Conservation (phyloP, 108 stramenopile species). For the Skeletonema marinoi region DNA sequence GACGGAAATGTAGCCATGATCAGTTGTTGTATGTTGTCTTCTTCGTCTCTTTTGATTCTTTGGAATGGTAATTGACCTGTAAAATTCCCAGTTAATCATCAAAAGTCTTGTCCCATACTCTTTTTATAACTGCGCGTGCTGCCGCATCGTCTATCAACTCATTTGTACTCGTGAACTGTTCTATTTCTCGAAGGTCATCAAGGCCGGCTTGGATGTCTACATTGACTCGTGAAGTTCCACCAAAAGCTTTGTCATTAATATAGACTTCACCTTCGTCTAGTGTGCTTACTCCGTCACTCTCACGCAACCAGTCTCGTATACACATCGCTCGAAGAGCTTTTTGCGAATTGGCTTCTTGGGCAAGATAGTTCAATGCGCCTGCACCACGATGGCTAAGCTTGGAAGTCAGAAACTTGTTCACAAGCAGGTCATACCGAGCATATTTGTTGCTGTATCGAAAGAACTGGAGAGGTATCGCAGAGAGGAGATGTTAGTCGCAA, state of each 20-base stretch:
- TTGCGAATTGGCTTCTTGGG: slow-evolving; percentile 69
- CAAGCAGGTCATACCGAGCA: slow-evolving; percentile 84
- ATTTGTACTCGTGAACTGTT: slow-evolving; percentile 28
- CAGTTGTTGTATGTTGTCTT: neutral
- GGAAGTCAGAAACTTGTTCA: slow-evolving; percentile 82
- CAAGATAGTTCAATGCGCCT: slow-evolving; percentile 72
- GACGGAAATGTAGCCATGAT: neutral
- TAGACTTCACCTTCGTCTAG: slow-evolving; percentile 26
- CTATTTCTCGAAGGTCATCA: slow-evolving; percentile 59
- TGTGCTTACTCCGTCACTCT: slow-evolving; percentile 18
- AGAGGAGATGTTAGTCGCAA: neutral
- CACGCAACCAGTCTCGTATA: slow-evolving; percentile 30
- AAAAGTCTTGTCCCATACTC: slow-evolving; percentile 21
- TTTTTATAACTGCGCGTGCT: slow-evolving; percentile 10
- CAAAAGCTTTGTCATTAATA: slow-evolving; percentile 23
- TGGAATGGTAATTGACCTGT: slow-evolving; percentile 14
- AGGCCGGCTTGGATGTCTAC: slow-evolving; percentile 62
- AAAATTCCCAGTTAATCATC: slow-evolving; percentile 1
- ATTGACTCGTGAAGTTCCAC: slow-evolving; percentile 30
- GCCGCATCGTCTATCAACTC: slow-evolving; percentile 15
- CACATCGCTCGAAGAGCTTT: slow-evolving; percentile 57
- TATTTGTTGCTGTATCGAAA: slow-evolving; percentile 84
- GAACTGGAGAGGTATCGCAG: slow-evolving; percentile 19
- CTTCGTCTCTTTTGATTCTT: neutral
- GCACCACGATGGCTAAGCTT: slow-evolving; percentile 68